Percentiles rank a stretch among this genome's conserved stretches.
These are phyloP conservation scores for Mercurialis annua DNA, from an alignment of 345 rosid species.

Conservation along the genomic window DNA sequence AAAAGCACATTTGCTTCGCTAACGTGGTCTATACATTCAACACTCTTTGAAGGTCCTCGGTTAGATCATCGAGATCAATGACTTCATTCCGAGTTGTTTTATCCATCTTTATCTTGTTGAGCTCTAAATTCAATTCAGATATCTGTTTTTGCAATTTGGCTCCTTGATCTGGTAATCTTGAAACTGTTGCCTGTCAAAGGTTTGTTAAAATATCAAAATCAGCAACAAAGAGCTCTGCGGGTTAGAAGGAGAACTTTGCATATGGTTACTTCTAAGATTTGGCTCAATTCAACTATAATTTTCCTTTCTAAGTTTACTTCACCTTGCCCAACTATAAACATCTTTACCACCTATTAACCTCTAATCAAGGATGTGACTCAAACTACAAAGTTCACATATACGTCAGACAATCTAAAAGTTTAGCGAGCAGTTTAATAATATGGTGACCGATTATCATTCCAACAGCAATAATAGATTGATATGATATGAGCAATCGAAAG, in stretches of 20 bases:
- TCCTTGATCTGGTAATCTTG: conserved; percentile 80
- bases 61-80: conserved; percentile 58
- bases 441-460: neutral
- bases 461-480: neutral
- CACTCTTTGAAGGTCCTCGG: conserved; percentile 44
- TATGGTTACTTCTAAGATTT: neutral
- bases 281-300: neutral
- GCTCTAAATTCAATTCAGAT: conserved; percentile 55
- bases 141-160: conserved; percentile 67
- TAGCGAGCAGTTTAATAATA: neutral
- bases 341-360: neutral
- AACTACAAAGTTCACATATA: neutral
- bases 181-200: conserved; percentile 46
- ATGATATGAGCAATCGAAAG: too few relatives aligned
- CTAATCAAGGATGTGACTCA: neutral
- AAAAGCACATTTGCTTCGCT: neutral
- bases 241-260: neutral
- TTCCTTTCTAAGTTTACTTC: neutral
- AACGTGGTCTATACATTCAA: conserved; percentile 46
- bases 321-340: neutral
- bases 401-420: neutral
- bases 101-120: conserved; percentile 40
- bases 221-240: neutral
- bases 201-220: neutral
- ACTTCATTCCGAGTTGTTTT: conserved; percentile 30